Conservation (phyloP, 2,329 filamentous ascomycete genomes). For the Alternaria sp. region DNA sequence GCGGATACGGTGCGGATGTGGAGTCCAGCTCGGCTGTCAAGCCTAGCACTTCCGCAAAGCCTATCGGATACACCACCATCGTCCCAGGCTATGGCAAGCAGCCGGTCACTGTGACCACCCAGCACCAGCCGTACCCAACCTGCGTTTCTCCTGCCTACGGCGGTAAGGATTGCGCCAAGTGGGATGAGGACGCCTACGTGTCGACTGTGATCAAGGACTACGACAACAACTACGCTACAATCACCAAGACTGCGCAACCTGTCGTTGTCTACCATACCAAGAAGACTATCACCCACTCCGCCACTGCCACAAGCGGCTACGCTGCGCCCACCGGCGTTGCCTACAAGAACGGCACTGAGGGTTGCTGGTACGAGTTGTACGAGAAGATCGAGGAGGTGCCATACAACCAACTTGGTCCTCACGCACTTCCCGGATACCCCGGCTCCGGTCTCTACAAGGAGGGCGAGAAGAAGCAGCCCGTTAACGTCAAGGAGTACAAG, state of each 20-base stretch:
- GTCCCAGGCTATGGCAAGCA: conserved; percentile 35
- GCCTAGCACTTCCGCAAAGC: conserved; percentile 19
- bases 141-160: conserved; percentile 33
- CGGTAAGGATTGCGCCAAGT: conserved; percentile 27
- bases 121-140: conserved; percentile 44
- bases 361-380: conserved; percentile 41
- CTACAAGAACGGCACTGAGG: conserved; percentile 26
- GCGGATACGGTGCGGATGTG: conserved; percentile 16
- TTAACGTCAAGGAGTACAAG: conserved; percentile 42
- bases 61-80: conserved; percentile 40
- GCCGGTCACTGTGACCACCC: conserved; percentile 42
- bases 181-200: conserved; percentile 35
- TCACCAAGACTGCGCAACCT: conserved; percentile 38
- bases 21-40: conserved; percentile 23
- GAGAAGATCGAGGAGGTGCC: conserved; percentile 39
- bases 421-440: conserved; percentile 36
- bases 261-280: conserved; percentile 41
- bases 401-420: conserved; percentile 42
- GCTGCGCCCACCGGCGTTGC: conserved; percentile 15
- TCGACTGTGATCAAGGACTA: conserved; percentile 40
- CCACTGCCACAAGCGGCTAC: conserved; percentile 23
- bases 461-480: conserved; percentile 35
- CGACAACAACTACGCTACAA: conserved; percentile 33
- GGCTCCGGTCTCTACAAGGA: conserved; percentile 40
- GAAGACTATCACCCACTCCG: conserved; percentile 36